These are phyloP conservation scores for Silybum marianum DNA, from an alignment of 129 eudicot genomes.

Conservation along the genomic window DNA sequence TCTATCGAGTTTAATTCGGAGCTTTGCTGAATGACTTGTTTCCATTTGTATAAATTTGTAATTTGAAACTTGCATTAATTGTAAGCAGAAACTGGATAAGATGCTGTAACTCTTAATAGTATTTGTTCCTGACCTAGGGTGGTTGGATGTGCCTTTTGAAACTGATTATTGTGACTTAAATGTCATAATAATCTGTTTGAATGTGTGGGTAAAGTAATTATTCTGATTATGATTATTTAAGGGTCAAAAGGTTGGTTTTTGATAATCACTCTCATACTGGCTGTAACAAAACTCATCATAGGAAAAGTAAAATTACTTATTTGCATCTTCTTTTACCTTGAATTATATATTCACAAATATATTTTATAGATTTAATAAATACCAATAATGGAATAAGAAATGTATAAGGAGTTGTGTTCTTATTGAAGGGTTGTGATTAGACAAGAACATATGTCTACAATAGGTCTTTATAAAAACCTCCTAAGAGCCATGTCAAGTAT, in stretches of 20 bases:
- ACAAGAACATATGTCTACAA: too few species aligned
- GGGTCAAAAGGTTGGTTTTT: too few species aligned
- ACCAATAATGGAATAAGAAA: too few species aligned
- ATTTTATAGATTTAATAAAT: background rate
- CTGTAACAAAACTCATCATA: background rate
- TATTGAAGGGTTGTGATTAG: too few species aligned
- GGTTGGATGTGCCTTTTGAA: background rate
- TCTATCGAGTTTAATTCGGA: constrained; percentile 70
- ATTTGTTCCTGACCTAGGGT: background rate
- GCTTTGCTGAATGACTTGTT: constrained; percentile 43
- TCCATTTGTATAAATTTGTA: background rate
- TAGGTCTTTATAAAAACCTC: too few species aligned
- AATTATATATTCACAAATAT: too few species aligned
- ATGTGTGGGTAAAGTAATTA: too few species aligned
- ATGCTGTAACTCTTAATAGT: background rate
- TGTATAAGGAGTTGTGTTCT: too few species aligned
- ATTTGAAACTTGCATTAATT: background rate
- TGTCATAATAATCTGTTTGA: too few species aligned
- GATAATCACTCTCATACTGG: too few species aligned
- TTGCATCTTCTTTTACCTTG: background rate
- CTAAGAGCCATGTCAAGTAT: too few species aligned
- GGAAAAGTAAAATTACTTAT: background rate
- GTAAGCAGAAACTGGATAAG: background rate
- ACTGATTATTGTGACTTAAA: background rate
- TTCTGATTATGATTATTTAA: too few species aligned